Conservation (phyloP, 176 grass and related monocot genomes). For the Secale cereale region DNA sequence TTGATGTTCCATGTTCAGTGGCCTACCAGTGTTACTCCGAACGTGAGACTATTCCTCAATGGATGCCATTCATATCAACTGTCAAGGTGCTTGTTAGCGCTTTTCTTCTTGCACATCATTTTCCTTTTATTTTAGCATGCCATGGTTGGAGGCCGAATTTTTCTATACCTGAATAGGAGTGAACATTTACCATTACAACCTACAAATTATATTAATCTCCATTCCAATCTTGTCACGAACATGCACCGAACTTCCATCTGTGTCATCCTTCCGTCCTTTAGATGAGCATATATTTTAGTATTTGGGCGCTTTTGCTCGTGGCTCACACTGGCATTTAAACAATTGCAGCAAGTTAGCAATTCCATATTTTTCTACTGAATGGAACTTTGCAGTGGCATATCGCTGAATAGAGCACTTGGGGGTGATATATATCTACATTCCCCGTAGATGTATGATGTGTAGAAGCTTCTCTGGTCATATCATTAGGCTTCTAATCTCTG, state of each 20-base stretch:
- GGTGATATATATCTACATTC: neutral
- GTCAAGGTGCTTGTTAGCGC: constrained; percentile 54
- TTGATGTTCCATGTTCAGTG: constrained; percentile 85
- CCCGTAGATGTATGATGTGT: neutral
- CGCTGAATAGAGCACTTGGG: neutral
- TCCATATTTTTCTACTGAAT: neutral
- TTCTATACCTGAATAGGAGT: neutral
- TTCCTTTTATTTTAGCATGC: neutral
- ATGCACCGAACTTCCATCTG: neutral
- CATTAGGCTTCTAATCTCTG: neutral
- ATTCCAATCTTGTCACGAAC: neutral
- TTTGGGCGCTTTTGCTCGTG: neutral
- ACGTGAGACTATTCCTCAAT: constrained; percentile 79
- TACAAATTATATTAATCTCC: neutral
- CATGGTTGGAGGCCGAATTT: neutral
- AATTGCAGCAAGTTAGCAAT: neutral
- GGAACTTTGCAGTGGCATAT: neutral
- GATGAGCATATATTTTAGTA: neutral
- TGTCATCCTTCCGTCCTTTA: neutral
- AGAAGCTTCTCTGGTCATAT: constrained; percentile 2
- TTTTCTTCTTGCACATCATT: neutral
- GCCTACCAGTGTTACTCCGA: constrained; percentile 94
- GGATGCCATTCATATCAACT: constrained; percentile 99
- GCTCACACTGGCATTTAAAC: neutral
- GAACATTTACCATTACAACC: neutral